Conservation (phyloP, 1,139 yeast genomes). For the Zygoascus hellenicus region DNA sequence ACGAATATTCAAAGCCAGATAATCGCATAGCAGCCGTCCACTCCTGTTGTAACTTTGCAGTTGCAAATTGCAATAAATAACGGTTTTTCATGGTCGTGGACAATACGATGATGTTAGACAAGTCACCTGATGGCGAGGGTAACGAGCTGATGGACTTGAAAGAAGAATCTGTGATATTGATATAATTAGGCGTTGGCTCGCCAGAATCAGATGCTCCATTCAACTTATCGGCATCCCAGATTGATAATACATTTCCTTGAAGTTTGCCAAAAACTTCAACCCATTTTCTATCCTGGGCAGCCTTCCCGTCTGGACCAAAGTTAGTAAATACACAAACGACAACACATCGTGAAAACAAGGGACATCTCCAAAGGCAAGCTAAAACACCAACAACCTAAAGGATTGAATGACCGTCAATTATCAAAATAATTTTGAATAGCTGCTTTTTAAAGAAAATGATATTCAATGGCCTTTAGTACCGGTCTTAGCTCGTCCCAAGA, state of each 20-base stretch:
- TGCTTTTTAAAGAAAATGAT: no score
- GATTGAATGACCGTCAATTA: no score
- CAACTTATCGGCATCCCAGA: slow-evolving; percentile 82
- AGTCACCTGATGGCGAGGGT: slow-evolving; percentile 58
- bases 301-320: slow-evolving; percentile 64
- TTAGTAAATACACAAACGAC: slow-evolving; percentile 6
- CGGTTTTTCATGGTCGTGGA: slow-evolving; percentile 89
- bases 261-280: slow-evolving; percentile 86
- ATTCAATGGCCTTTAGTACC: no score
- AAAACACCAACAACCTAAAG: no score
- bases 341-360: not conserved
- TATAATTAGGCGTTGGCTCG: slow-evolving; percentile 63
- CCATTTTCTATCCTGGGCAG: slow-evolving; percentile 73
- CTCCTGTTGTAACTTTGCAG: slow-evolving; percentile 33
- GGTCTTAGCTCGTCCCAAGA: no score
- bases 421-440: no score
- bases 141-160: slow-evolving; percentile 63
- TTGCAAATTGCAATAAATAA: slow-evolving; percentile 68
- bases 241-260: slow-evolving; percentile 84
- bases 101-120: slow-evolving; percentile 74
- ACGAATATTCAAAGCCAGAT: slow-evolving; percentile 69
- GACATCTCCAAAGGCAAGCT: not conserved
- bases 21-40: slow-evolving; percentile 86
- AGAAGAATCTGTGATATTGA: slow-evolving; percentile 88
- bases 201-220: slow-evolving; percentile 42